Base-by-base conservation (phyloP, 805 yeast genomes). In the Wickerhamomyces alni region DNA sequence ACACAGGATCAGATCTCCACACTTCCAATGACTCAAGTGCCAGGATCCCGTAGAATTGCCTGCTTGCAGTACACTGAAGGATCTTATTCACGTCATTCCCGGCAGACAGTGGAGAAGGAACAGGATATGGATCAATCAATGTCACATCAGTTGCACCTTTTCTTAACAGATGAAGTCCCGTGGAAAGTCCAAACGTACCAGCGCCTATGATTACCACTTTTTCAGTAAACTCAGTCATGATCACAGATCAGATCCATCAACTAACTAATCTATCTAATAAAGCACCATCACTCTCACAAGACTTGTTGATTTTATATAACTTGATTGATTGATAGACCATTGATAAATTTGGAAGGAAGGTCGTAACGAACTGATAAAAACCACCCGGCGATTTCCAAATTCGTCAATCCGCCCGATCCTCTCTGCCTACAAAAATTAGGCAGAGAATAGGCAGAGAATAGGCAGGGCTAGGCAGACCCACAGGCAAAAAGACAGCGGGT, bases 101-200 rank as follows among this genome's bases (percentile, higher is more conserved):
- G 13, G 72, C 73, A 17, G 66, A 50, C 4, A 60, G 33, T 3
- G 63, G 59, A 1, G 71, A 66, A 1, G 71, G 71, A 7, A 61
- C 48, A 4, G 51, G 49, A 39, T 52, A 55, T 0, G 62, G 58
- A 38, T 65, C 70, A 3, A 63, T 29, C 11, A 61, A 34, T 0
- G 60, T 52, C 8, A 65, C 47, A 25, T 61, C 44, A 31, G 46
- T 50, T 35, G 55, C 52, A 2, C 69, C 70, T 24, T 55, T 52
- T 3, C 65, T 51, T 1, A 58, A 45, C 8, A 69, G 50, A 30
- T 62, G 59, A 3, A 68, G 44, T 3, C 66, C 69, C 0, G 72
- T 66, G 4, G 71, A 66, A 7, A 69, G 55, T 5, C 74, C 74
- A 48, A 65, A 67, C 0, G 69, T 65, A 2, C 73, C 72, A 24